Evolutionary conservation across 257 asterid genomes (phyloP), one percentile per base, ranked within the genome.

Genomic region (Ehretia macrophylla): DNA sequence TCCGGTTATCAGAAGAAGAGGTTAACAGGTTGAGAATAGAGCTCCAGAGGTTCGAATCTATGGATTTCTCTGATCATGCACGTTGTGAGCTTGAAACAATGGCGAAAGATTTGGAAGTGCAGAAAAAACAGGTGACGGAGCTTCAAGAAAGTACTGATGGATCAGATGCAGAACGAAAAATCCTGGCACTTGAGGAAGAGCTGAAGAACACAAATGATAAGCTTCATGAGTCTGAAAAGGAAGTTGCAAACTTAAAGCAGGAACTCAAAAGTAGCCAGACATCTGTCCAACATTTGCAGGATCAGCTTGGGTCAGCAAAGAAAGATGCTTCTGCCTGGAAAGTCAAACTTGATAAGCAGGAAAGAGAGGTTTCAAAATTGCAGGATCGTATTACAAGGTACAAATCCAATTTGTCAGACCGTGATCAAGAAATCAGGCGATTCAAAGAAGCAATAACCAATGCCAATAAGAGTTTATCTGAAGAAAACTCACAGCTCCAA

Each of bases 371-470:
- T 47, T 68, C 82, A 1, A 82, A 76, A 81, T 72, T 88, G 72
- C 95, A 69, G 49, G 97, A 86, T 70, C 82, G 95, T 18, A 78
- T 92, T 1, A 47, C 27, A 16, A 80, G 97, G 76, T 88, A 86
- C 79, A 83, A 92, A 64, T 59, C 70, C 21, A 88, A 70, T 73
- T 76, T 92, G 17, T 71, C 96, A 0, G 93, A 84, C 44, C 92
- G 97, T 17, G 96, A 88, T 52, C 93, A 84, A 71, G 97, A 88
- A 67, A 92, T 92, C 62, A 64, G 93, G 68, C 85, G 75, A 27
- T 59, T 92, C 70, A 85, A 75, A 74, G 98, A 88, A 68, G 62
- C 88, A 0, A 64, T 92, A 42, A 71, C 81, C 17, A 83, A 86
- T n/a, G 93, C 96, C 51, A 92, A 92, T 79, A 79, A 83, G 87